phyloP scores from a whole-genome alignment of 2,329 filamentous ascomycete species.

The Arthrobotrys sinensis region DNA sequence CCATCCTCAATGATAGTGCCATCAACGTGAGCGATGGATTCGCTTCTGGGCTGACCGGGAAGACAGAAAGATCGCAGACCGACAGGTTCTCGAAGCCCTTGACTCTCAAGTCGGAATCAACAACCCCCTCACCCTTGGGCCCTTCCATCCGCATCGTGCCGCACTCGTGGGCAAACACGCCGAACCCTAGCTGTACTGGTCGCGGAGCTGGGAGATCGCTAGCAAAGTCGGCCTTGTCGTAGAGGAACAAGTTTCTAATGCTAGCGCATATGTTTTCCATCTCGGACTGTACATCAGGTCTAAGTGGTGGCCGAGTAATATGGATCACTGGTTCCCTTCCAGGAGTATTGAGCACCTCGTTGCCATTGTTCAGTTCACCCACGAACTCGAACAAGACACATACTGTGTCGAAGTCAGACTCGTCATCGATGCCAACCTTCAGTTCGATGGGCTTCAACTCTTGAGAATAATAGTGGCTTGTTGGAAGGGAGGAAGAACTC shows the following conservation, averaged over 20 bases:
- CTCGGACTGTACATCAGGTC: background rate
- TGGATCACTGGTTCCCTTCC: background rate
- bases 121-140: background rate
- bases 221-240: background rate
- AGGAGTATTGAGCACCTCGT: slow-evolving; percentile 15
- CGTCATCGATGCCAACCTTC: background rate
- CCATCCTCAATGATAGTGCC: slow-evolving; percentile 26
- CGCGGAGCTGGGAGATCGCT: background rate
- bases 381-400: slow-evolving; percentile 2
- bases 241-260: background rate
- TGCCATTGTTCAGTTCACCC: background rate
- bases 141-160: slow-evolving; percentile 27
- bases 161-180: slow-evolving; percentile 14
- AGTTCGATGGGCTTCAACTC: too few relatives aligned
- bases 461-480: background rate
- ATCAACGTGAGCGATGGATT: slow-evolving; percentile 17
- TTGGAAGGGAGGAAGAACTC: background rate
- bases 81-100: slow-evolving; percentile 3
- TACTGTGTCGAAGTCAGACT: background rate
- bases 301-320: background rate
- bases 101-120: slow-evolving; percentile 8
- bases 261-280: background rate
- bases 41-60: slow-evolving; percentile 20
- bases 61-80: slow-evolving; percentile 31
- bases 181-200: background rate